Percentiles rank a stretch among this genome's conserved stretches.
Conservation (phyloP, 306 rosid genomes). For the Macrotyloma uniflorum region DNA sequence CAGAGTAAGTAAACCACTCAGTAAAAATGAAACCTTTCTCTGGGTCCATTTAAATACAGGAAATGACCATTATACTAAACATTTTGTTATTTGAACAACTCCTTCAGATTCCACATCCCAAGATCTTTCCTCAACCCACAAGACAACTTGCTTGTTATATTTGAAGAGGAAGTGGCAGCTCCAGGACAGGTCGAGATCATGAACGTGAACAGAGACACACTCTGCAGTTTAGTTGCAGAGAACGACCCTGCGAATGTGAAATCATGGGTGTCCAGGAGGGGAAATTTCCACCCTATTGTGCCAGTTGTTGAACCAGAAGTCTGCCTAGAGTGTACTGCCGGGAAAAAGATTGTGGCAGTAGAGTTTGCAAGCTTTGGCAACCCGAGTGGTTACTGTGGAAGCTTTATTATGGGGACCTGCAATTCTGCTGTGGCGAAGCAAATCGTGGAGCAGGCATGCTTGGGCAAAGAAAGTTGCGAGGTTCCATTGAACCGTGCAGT, state of each 20-base stretch:
- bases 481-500: constrained; percentile 46
- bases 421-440: constrained; percentile 27
- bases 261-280: constrained; percentile 54
- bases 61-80: no score
- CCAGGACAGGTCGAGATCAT: constrained; percentile 61
- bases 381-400: constrained; percentile 70
- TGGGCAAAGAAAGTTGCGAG: constrained; percentile 56
- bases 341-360: constrained; percentile 49
- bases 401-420: constrained; percentile 52
- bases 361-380: constrained; percentile 86
- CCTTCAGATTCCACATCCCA: constrained; percentile 73
- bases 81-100: neutral
- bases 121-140: constrained; percentile 57
- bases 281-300: constrained; percentile 20
- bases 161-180: constrained; percentile 62
- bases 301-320: constrained; percentile 34
- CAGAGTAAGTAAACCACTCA: constrained; percentile 51
- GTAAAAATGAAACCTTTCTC: neutral
- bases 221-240: constrained; percentile 61
- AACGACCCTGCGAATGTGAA: constrained; percentile 61
- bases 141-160: constrained; percentile 64
- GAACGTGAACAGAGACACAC: constrained; percentile 66
- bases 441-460: constrained; percentile 60
- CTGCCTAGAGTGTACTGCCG: constrained; percentile 47
- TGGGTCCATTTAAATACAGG: no score